Conservation (phyloP, 164 flowering plant genomes). For the Chimonanthus salicifolius region DNA sequence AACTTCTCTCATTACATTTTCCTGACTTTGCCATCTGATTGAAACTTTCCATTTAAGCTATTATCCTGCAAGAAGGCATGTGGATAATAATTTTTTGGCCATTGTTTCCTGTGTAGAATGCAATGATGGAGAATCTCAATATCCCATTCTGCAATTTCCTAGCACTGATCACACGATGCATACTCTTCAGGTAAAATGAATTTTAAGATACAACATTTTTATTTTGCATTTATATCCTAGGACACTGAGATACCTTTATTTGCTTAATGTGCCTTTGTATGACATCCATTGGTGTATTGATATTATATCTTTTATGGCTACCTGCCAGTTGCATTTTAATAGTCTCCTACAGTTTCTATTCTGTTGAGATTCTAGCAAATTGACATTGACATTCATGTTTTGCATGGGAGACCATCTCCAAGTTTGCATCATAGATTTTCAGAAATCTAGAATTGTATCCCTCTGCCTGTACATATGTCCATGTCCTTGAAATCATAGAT, state of each 20-base stretch:
- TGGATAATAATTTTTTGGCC: not conserved
- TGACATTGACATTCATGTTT: too few species aligned
- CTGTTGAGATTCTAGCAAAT: not conserved
- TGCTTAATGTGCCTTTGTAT: not conserved
- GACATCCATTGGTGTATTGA: not conserved
- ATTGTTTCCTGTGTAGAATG: slow-evolving; percentile 36
- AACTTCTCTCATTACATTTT: not conserved
- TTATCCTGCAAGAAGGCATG: not conserved
- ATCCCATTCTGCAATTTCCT: slow-evolving; percentile 67
- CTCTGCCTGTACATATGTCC: not conserved
- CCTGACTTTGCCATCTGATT: not conserved
- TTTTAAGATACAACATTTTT: not conserved
- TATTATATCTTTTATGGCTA: not conserved
- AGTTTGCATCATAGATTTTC: not conserved
- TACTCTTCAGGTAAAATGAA: slow-evolving; percentile 43
- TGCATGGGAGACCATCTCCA: not conserved
- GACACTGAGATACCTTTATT: not conserved
- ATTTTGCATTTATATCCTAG: not conserved
- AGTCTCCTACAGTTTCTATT: not conserved
- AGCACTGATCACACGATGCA: slow-evolving; percentile 48
- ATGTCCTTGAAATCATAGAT: not conserved
- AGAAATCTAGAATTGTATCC: not conserved
- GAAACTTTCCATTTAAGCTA: not conserved
- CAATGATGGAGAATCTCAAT: slow-evolving; percentile 53
- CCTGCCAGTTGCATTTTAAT: not conserved